Base-by-base conservation (phyloP, 2,329 filamentous ascomycete species). In the Colletotrichum abscissum region DNA sequence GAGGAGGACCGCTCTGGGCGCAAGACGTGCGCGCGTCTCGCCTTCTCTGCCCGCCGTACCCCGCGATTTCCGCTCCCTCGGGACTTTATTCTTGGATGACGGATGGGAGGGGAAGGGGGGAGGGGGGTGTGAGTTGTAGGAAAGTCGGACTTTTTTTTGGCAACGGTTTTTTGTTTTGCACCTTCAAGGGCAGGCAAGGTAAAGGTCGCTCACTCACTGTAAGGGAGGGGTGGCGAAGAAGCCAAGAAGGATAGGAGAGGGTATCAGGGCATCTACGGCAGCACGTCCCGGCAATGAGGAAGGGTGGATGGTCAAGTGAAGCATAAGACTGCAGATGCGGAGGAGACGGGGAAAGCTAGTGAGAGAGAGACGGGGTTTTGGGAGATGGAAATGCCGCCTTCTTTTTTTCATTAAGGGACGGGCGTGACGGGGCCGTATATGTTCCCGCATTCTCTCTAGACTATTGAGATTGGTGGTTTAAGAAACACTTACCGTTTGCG, bases 1-100 rank as follows among this genome's bases (percentile, higher is more conserved):
- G 33, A 35, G 33, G 33, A 35, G 26, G n/a, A 19, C 6, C 7
- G n/a, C 42, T 49, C 42, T 49, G 24, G 19, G 38, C 12, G 30
- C 19, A 14, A 58, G 28, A 55, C 22, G 22, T 55, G 16, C 56
- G 56, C 55, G 63, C 42, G 24, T 62, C 14, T 22, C n/a, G 28
- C 49, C 66, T 58, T 58, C 49, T 49, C 42, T 49, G 42, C 42
- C 42, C 42, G 42, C 38, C 35, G 52, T 69, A 63, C 69, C 69
- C 69, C 64, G 69, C 69, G 69, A 63, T 68, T 68, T 58, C 69
- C 69, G 52, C 64, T 54, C 35, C 11, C 38, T 72, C 69, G 64
- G 64, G 49, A 58, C 56, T 11, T 38, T 35, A 22, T 62, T 12
- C 42, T 22, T 33, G 28, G 9, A 33, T 19, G 55, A 58, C 11